Evolutionary conservation across 2,329 filamentous ascomycete genomes (phyloP).

Genomic region (Aureobasidium musti): DNA sequence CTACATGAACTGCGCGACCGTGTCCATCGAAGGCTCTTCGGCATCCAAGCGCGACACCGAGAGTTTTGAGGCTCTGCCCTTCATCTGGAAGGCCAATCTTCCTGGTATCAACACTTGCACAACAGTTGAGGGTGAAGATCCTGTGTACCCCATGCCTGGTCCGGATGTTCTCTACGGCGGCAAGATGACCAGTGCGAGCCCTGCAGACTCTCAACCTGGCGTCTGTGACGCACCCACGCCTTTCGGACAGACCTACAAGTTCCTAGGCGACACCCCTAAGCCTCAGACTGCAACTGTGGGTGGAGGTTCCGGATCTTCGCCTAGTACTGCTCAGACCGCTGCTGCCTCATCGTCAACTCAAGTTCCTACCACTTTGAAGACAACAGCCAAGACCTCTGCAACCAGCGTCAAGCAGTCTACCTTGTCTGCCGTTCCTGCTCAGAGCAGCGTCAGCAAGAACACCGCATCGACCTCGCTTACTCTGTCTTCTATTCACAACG

Average conservation of each 20-base stretch:
- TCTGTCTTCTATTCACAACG: conserved; percentile 6
- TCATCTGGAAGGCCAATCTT: conserved; percentile 50
- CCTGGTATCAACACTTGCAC: conserved; percentile 46
- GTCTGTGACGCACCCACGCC: conserved; percentile 40
- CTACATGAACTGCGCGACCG: conserved; percentile 82
- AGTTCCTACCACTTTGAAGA: conserved; percentile 8
- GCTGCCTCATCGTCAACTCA: conserved; percentile 13
- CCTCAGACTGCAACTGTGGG: conserved; percentile 13
- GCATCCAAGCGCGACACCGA: conserved; percentile 21
- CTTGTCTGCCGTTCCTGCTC: neutral
- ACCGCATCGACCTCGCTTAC: conserved; percentile 16
- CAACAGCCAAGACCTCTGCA: conserved; percentile 10
- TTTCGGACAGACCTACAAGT: conserved; percentile 37
- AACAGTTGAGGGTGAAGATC: conserved; percentile 43
- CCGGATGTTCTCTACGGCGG: conserved; percentile 45
- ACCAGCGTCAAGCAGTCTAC: conserved; percentile 7
- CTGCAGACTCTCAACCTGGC: conserved; percentile 33
- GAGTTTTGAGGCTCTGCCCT: conserved; percentile 39
- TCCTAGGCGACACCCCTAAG: conserved; percentile 4
- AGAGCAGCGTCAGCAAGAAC: conserved; percentile 3
- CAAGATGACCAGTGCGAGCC: conserved; percentile 38
- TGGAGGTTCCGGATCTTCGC: neutral
- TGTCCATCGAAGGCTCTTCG: conserved; percentile 55
- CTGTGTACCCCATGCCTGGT: conserved; percentile 48
- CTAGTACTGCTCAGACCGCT: conserved; percentile 23